Evolutionary conservation across 2,329 filamentous ascomycete species (phyloP), one percentile per base, ranked within the genome.

Genomic region (Monilinia vaccinii-corymbosi): DNA sequence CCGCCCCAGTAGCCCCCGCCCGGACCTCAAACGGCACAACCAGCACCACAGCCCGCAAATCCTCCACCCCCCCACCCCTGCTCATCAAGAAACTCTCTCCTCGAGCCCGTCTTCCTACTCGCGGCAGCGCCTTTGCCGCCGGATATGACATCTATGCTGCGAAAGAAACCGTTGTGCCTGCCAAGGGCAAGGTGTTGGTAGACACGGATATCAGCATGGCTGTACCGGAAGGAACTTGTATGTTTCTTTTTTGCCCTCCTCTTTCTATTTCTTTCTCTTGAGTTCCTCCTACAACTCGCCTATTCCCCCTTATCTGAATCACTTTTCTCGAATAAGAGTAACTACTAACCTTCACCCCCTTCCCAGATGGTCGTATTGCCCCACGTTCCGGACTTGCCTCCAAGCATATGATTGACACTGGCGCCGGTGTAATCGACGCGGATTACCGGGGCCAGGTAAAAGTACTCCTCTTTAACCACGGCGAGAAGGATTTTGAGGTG

Each of bases 371-470:
- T 66, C 87, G 92, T 61, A 85, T 96, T 59, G 92, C 92, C 3
- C 92, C 92, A 11, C 88, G 92, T 65, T 94, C 89, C n/a, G 91
- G 91, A 51, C 86, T 96, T 40, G 93, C 93, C 2, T 81, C 86
- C 62, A 99, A 99, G 78, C 85, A 97, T 77, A 94, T 92, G 76
- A 97, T 99, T 73, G 91, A 97, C 74, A 94, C 89, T 0, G 91
- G 95, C 64, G 94, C 94, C 0, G 94, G 94, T 58, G 94, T 99
- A 65, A 97, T 99, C 69, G 94, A 99, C 74, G 92, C 93, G 38
- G 94, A 99, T 75, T 99, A 99, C 78, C 84, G 94, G 40, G 94
- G 94, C 23, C 89, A 89, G 67, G 87, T 99, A 70, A 96, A 95
- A 79, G 88, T 99, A 31, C 81, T 99, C 66, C 83, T 99, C 56